phyloP scores from a whole-genome alignment of 306 rosid genomes.

The Cucurbita pepo region DNA sequence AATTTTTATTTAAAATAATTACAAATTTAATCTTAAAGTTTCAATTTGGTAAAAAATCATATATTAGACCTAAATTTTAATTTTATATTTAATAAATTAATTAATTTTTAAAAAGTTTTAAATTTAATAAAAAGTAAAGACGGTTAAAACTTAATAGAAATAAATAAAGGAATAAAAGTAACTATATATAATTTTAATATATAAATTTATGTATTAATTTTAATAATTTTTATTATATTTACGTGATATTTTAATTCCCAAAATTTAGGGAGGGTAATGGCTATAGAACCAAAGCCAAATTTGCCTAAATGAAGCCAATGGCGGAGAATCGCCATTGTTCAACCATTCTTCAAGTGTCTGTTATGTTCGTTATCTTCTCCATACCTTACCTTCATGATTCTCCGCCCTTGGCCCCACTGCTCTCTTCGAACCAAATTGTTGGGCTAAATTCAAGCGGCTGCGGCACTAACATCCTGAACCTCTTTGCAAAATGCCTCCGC shows the following conservation, averaged over 20 bases:
- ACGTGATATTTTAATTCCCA: not conserved
- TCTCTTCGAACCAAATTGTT: not conserved
- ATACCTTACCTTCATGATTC: not conserved
- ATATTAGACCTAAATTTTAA: too few relatives aligned
- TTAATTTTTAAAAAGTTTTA: too few relatives aligned
- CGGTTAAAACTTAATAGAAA: too few relatives aligned
- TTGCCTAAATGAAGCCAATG: slow-evolving; percentile 25
- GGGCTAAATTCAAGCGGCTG: not conserved
- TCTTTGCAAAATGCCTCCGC: slow-evolving; percentile 15
- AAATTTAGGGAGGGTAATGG: not conserved
- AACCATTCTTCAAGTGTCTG: slow-evolving; percentile 3
- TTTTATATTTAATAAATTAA: too few relatives aligned
- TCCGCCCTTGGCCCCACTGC: not conserved
- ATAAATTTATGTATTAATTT: too few relatives aligned
- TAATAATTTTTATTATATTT: too few relatives aligned
- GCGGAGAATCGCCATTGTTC: slow-evolving; percentile 1
- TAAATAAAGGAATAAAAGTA: too few relatives aligned
- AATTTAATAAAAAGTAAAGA: too few relatives aligned
- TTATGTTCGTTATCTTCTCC: slow-evolving; percentile 16
- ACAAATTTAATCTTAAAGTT: too few relatives aligned
- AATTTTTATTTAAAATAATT: too few relatives aligned
- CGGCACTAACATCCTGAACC: not conserved
- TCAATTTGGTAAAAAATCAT: too few relatives aligned
- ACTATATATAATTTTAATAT: too few relatives aligned
- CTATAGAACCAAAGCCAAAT: slow-evolving; percentile 7